Evolutionary conservation across 1,284 basidiomycete species (phyloP), one percentile per base, ranked within the genome.

Genomic region (Tremellales sp.): DNA sequence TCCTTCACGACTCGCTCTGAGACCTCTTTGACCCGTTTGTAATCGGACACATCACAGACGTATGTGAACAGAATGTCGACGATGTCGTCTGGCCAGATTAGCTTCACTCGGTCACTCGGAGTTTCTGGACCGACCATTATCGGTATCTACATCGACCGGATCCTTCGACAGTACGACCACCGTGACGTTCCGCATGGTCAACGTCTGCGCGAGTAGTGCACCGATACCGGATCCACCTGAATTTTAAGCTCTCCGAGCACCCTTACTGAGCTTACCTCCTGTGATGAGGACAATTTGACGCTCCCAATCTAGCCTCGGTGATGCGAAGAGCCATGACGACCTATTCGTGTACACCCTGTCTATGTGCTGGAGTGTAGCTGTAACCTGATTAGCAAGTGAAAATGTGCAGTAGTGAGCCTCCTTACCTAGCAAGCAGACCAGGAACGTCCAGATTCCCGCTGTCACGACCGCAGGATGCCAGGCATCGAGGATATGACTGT

Each of bases 161-260:
- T 85, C 81, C 54, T 89, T 75, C 67, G 96, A 91, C 10, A 97
- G 81, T 11, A 93, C 86, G 12, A 89, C 84, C 1, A 96, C 90
- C 4, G 78, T 83, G 15, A 89, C 86, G 53, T 85, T 86, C 39
- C 85, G 82, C 42, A 84, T 80, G 2, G 88, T 86, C 19, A 97
- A 78, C 0, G 86, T 88, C 56, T 87, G 84, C 4, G 89, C 89
- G 7, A 96, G 79, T 3, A 89, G 75, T 59, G 86, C 85, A 19
- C 94, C 94, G 22, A 97, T 80, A 4, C 93, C 94, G 13, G 87
- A 89, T 3, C 89, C 79, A 25, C 92, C 91, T 91, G 55, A 7
- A 40, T 5, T 21, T 19, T 33, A 27, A 24, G 41, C 45, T 25
- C 26, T 19, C 41, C 26, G 45, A 40, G 10, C 29, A 17, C 22